Evolutionary conservation across 2,329 filamentous ascomycete genomes (phyloP), one percentile per base, ranked within the genome.

Genomic region (Catunica adiposa): DNA sequence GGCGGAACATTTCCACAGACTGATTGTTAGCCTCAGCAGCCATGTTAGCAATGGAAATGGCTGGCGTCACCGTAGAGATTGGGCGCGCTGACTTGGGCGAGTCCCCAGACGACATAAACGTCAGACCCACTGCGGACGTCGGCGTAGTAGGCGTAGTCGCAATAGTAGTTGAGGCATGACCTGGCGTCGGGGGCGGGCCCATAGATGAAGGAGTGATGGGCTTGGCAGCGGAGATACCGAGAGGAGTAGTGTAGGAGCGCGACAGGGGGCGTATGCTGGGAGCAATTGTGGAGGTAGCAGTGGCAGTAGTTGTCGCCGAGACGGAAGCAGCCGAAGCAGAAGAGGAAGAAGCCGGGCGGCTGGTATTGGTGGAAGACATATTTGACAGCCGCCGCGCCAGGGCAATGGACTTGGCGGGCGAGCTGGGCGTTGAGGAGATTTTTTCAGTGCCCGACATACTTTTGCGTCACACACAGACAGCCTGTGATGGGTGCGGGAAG

Each of bases 271-370:
- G 56, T n/a, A 42, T 34, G 22, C 44, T 51, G 6, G 26, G 52
- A 2, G 56, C 14, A 34, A 40, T 42, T 22, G 37, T 38, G 9
- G 51, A 44, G 2, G 53, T 55, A 17, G 50, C 25, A 22, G 37
- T 48, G 15, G 51, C 52, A 7, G 53, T 50, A 29, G 50, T 52
- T 11, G 17, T 31, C 5, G 50, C 50, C 7, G 50, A 38, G 15
- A 52, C 31, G 23, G 50, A 52, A 38, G 50, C 50, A 38, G 29
- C 50, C 22, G 50, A 52, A n/a, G 29, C 26, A 6, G 56, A 58
- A 20, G 56, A 58, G 15, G 56, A 58, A 4, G 56, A 58, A n/a
- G 48, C 40, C 22, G 56, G 56, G 8, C 56, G 53, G 50, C 56
- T 58, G 31, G 51, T 29, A 15, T 51, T 53, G 3, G 53, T 42